Base-by-base conservation (phyloP, 225 moss, liverwort and hornwort species). In the Straminergon stramineum region DNA sequence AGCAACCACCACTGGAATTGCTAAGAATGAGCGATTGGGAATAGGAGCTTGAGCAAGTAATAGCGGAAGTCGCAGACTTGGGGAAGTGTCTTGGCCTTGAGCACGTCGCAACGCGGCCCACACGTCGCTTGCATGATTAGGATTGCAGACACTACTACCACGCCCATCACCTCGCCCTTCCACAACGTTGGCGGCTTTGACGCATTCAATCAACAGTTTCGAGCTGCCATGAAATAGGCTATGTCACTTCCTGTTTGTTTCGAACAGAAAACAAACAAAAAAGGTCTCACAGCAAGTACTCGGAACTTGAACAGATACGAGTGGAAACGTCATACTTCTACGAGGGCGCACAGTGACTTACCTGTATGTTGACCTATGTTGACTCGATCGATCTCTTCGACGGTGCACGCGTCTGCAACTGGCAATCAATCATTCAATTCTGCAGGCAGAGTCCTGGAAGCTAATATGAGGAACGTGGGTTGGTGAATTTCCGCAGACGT, bases 41-140 rank as follows among this genome's bases (percentile, higher is more conserved):
- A 65, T 48, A 86, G 26, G 81, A 81, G 15, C 22, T 88, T 86
- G 83, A 86, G 88, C 90, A 88, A 84, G 86, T 90, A 86, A 45
- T 88, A 90, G 65, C 92, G 92, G 79, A 90, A 66, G 86, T 90
- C 90, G 53, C 90, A 92, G 83, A 70, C 86, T 51, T 84, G 92
- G 35, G 83, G 90, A 64, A 65, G 79, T 71, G 88, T 66, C 66
- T 60, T 83, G 30, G 88, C 88, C 88, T 88, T 83, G 79, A 88
- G 79, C 58, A 85, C 92, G 63, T 79, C 79, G 86, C 92, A 79
- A 37, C 90, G 92, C 43, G 79, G 79, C 17, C 90, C 92, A 41
- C 88, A 90, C 37, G 88, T 83, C 15, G 65, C 73, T 79, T 74
- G 92, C 90, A 92, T 88, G 51, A 53, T 86, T 22, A 79, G 24